Conservation (phyloP, 352 stramenopile species). For the Pythium sukuiense region DNA sequence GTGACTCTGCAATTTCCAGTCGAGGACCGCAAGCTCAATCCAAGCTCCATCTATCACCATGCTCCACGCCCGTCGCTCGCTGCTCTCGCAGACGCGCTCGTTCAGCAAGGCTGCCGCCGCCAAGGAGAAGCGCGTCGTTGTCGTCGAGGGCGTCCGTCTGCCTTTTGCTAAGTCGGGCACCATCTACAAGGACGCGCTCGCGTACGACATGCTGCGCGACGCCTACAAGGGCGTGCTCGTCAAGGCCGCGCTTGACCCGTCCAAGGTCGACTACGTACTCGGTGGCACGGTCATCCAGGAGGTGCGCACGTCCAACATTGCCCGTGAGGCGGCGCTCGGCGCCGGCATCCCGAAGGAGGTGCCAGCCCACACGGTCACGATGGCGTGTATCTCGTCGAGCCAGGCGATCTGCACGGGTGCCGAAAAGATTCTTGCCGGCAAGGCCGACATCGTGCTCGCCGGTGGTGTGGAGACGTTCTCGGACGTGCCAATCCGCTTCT, state of each 20-base stretch:
- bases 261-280: conserved; percentile 95
- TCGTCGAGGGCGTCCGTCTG: conserved; percentile 93
- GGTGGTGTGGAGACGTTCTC: conserved; percentile 97
- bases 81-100: conserved; percentile 38
- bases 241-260: conserved; percentile 95
- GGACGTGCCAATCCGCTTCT: conserved; percentile 97
- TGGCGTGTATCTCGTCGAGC: conserved; percentile 97
- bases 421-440: conserved; percentile 95
- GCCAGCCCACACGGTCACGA: conserved; percentile 94
- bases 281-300: conserved; percentile 97
- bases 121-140: conserved; percentile 77
- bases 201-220: conserved; percentile 96
- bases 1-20: conserved; percentile 29
- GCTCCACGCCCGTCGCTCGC: conserved; percentile 30
- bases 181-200: conserved; percentile 96
- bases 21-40: background rate
- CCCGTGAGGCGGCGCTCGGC: conserved; percentile 93
- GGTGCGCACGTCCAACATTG: conserved; percentile 98
- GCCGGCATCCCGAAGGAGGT: conserved; percentile 94
- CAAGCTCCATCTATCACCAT: conserved; percentile 9
- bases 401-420: conserved; percentile 93
- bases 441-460: conserved; percentile 95
- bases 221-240: conserved; percentile 95
- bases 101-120: conserved; percentile 38
- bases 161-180: conserved; percentile 95